phyloP scores from a whole-genome alignment of 768 basidiomycete genomes.

The Russula olivacea region DNA sequence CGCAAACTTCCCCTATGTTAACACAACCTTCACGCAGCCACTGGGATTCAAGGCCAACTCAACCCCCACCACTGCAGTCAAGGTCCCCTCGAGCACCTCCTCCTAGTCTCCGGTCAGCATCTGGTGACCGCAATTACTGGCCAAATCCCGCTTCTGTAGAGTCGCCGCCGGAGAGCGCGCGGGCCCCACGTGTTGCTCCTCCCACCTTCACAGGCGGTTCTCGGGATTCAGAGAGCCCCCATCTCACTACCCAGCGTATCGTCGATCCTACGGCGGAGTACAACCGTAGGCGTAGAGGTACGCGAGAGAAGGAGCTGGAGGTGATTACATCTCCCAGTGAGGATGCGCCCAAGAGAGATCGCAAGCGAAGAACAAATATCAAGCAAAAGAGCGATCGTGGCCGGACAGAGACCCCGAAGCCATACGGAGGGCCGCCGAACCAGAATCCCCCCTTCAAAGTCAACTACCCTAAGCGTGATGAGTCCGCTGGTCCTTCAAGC shows the following conservation, averaged over 20 bases:
- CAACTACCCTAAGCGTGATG: constrained; percentile 34
- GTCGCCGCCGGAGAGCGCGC: constrained; percentile 27
- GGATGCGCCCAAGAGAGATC: constrained; percentile 52
- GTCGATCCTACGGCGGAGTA: constrained; percentile 37
- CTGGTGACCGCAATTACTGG: constrained; percentile 18
- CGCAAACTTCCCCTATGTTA: constrained; percentile 53
- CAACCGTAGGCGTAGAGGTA: constrained; percentile 37
- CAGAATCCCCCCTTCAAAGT: constrained; percentile 28
- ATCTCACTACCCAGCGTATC: constrained; percentile 30
- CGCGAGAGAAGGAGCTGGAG: constrained; percentile 25
- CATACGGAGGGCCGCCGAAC: constrained; percentile 26
- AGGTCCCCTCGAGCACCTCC: constrained; percentile 19
- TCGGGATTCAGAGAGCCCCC: constrained; percentile 58
- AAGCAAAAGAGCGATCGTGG: constrained; percentile 42
- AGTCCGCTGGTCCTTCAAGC: constrained; percentile 57
- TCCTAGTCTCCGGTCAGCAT: constrained; percentile 13
- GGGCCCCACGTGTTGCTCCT: constrained; percentile 29
- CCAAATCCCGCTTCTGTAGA: constrained; percentile 11
- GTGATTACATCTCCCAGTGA: constrained; percentile 12
- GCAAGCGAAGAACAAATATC: constrained; percentile 42
- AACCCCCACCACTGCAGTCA: constrained; percentile 33
- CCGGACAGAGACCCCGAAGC: constrained; percentile 44
- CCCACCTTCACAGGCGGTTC: constrained; percentile 30
- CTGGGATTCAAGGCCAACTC: constrained; percentile 53
- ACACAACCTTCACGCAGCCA: constrained; percentile 44